Conservation (phyloP, 192 early-diverging fungal species). For the Chytriomyces hyalinus region DNA sequence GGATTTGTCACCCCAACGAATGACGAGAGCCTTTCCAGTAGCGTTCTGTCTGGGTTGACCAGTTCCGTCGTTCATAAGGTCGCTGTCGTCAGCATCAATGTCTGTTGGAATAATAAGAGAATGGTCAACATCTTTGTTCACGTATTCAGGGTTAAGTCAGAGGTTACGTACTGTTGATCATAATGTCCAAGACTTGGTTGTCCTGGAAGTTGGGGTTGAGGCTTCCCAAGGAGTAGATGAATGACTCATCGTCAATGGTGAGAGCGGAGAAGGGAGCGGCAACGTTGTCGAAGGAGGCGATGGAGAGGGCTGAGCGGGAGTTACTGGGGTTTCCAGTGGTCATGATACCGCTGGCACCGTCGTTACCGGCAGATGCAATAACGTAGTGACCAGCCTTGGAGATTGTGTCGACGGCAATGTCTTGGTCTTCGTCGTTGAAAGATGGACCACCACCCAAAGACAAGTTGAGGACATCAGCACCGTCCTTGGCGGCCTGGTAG, state of each 20-base stretch:
- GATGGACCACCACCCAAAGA: conserved; percentile 72
- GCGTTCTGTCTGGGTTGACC: conserved; percentile 11
- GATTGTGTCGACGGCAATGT: conserved; percentile 62
- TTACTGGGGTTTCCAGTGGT: conserved; percentile 40
- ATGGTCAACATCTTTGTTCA: neutral
- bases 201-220: neutral
- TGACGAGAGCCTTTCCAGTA: conserved; percentile 41
- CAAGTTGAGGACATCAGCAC: conserved; percentile 83
- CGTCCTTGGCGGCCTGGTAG: conserved; percentile 68
- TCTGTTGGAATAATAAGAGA: neutral
- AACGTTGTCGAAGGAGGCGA: conserved; percentile 30
- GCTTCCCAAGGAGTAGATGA: neutral
- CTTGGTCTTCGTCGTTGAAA: conserved; percentile 65
- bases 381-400: conserved; percentile 45
- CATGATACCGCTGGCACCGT: conserved; percentile 65
- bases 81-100: conserved; percentile 37
- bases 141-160: neutral
- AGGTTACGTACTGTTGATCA: conserved; percentile 20
- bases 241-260: neutral
- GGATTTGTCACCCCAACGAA: conserved; percentile 36
- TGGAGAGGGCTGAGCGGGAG: conserved; percentile 25
- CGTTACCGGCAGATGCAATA: conserved; percentile 77
- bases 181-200: conserved; percentile 14
- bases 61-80: conserved; percentile 31
- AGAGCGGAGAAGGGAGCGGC: conserved; percentile 10